Base-by-base conservation (phyloP, 2,329 filamentous ascomycete species). In the Aspergillus quadrilineatus region DNA sequence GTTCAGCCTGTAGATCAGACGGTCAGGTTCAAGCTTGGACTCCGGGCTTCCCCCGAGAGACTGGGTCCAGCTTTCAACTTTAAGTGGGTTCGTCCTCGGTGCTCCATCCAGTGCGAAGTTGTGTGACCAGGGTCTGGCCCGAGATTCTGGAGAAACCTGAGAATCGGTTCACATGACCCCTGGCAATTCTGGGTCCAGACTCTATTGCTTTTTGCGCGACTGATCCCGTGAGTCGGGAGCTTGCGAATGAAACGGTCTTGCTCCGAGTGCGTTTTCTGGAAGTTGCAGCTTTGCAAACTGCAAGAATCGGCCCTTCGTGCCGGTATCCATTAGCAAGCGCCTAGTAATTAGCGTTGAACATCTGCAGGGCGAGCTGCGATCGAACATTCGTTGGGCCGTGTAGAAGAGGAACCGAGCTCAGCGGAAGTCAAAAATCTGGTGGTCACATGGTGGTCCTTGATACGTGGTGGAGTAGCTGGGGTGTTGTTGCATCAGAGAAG, bases 71-170 rank as follows among this genome's bases (percentile, higher is more conserved):
- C n/a, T 42, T 14, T 14, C n/a, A 17, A 22, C 39, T 42, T 14
- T 14, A 22, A 49, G 58, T 55, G 55, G 58, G 53, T 52, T 50
- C 46, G 26, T 32, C 39, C 45, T 34, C 41, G 48, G 37, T 56
- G 39, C 54, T 47, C 50, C 42, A 47, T 45, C 48, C 32, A 53
- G 32, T 12, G 12, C 50, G 14, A 8, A 9, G 34, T 36, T 22
- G 14, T 36, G 6, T 22, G 43, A 39, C 32, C 15, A 45, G 50
- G 50, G 50, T 47, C 50, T 53, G 32, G 50, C 50, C 48, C 54
- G 36, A 46, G 46, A 36, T 17, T 56, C 50, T 47, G 50, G 50
- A 45, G 41, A 52, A 37, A 12, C 15, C 15, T 26, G 39, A 28
- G 30, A 30, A 47, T 53, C 42, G 12, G 32, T 41, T 47, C 32